phyloP scores from a whole-genome alignment of 225 moss, liverwort and hornwort species.

The Physcomitrellopsis africana region DNA sequence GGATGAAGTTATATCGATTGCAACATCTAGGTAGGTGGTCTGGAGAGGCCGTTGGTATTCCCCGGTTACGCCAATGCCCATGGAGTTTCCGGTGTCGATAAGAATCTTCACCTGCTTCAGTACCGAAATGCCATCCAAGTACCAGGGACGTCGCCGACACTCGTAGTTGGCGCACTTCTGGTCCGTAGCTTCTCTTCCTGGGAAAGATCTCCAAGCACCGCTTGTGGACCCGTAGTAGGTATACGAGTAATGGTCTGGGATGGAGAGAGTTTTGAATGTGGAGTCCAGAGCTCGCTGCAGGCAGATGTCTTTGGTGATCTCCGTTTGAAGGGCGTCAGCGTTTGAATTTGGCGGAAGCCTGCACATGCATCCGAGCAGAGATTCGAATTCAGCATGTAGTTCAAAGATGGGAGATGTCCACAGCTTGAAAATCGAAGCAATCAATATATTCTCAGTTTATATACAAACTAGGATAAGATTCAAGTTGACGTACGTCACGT shows the following conservation, averaged over 20 bases:
- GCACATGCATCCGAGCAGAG: neutral
- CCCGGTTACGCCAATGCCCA: neutral
- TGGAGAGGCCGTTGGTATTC: neutral
- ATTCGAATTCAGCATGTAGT: too few relatives aligned
- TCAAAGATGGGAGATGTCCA: neutral
- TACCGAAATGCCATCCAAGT: constrained; percentile 23
- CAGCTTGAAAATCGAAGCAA: neutral
- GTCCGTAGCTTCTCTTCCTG: neutral
- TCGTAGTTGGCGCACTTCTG: neutral
- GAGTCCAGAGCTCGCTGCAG: neutral
- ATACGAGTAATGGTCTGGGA: neutral
- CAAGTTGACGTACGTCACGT: neutral
- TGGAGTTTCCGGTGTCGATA: constrained; percentile 7
- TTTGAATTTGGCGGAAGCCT: constrained; percentile 17
- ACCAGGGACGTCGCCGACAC: constrained; percentile 23
- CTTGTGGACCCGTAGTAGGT: neutral
- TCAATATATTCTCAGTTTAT: too few relatives aligned
- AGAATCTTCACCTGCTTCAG: constrained; percentile 22
- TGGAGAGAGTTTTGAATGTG: neutral
- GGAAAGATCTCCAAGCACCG: neutral
- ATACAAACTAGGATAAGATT: neutral
- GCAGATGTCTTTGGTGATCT: constrained; percentile 13
- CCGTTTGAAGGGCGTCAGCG: neutral
- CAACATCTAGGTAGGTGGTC: constrained; percentile 5
- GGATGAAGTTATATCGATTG: neutral